Conservation (phyloP, 2,329 filamentous ascomycete species). For the Fonsecaea monophora region DNA sequence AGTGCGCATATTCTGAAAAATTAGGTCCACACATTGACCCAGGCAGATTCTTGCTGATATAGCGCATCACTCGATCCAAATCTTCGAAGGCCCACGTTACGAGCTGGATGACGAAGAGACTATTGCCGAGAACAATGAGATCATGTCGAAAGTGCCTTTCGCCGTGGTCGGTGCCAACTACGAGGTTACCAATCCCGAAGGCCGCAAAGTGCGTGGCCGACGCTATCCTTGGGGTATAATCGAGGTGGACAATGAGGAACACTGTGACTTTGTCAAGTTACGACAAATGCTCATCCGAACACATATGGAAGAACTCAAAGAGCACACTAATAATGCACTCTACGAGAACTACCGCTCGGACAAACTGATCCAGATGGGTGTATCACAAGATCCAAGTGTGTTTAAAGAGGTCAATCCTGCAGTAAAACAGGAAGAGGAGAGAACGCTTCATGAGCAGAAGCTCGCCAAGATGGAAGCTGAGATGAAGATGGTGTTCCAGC, state of each 20-base stretch:
- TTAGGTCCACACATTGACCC: slow-evolving; percentile 40
- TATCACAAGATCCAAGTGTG: slow-evolving; percentile 96
- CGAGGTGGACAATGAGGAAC: slow-evolving; percentile 99
- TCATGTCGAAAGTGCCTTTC: slow-evolving; percentile 99
- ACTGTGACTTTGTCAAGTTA: slow-evolving; percentile 99
- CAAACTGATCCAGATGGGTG: slow-evolving; percentile 98
- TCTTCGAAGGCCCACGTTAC: slow-evolving; percentile 98
- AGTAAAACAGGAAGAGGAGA: slow-evolving; percentile 99
- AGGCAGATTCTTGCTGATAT: slow-evolving; percentile 92
- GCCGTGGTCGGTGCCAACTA: slow-evolving; percentile 96
- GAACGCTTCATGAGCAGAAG: slow-evolving; percentile 97
- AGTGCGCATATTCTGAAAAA: slow-evolving; percentile 49
- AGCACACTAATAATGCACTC: slow-evolving; percentile 98
- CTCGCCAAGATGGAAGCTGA: slow-evolving; percentile 99
- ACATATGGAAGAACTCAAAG: slow-evolving; percentile 99
- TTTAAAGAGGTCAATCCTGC: slow-evolving; percentile 99
- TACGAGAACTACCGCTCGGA: slow-evolving; percentile 99
- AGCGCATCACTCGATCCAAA: slow-evolving; percentile 95
- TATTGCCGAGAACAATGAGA: slow-evolving; percentile 99
- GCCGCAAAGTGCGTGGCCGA: slow-evolving; percentile 93
- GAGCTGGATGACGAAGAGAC: slow-evolving; percentile 99
- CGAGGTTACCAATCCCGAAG: slow-evolving; percentile 89
- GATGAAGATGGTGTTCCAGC: slow-evolving; percentile 99
- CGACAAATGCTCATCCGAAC: slow-evolving; percentile 99
- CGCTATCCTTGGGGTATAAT: slow-evolving; percentile 98